These are phyloP conservation scores for Fragilaria crotonensis DNA, from an alignment of 108 stramenopile genomes.

Conservation along the genomic window DNA sequence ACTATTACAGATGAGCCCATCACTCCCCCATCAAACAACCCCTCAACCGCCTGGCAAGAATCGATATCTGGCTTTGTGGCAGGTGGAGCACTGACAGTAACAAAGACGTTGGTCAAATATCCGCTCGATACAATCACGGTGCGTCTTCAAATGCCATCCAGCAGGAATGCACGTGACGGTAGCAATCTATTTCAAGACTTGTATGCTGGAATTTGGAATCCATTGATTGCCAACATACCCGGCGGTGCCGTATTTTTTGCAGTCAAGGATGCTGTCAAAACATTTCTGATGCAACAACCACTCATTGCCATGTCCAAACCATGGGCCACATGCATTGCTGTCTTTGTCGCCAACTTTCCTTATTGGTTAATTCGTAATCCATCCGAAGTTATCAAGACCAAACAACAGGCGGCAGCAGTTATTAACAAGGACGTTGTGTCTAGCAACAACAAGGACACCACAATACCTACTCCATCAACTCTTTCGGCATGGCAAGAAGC, in stretches of 20 bases:
- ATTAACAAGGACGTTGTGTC: conserved; percentile 45
- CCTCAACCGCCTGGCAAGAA: conserved; percentile 37
- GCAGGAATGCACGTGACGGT: neutral
- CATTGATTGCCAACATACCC: conserved; percentile 67
- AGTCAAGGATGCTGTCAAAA: conserved; percentile 66
- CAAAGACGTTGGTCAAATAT: conserved; percentile 76
- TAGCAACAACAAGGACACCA: neutral
- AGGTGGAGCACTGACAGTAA: conserved; percentile 48
- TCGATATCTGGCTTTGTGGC: conserved; percentile 70
- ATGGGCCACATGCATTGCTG: conserved; percentile 52
- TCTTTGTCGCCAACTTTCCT: conserved; percentile 54
- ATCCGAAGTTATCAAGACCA: conserved; percentile 73
- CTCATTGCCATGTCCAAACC: conserved; percentile 34
- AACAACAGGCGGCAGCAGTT: conserved; percentile 54
- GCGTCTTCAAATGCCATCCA: conserved; percentile 68
- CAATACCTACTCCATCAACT: no score
- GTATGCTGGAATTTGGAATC: conserved; percentile 47
- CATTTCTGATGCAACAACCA: conserved; percentile 18
- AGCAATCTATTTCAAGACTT: conserved; percentile 40
- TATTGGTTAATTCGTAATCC: conserved; percentile 83
- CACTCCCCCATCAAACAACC: no score
- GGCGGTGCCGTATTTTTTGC: conserved; percentile 77
- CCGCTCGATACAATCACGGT: conserved; percentile 79
- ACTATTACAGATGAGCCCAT: no score
- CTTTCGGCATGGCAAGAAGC: conserved; percentile 31